Percentiles rank a stretch among this genome's conserved stretches.
These are phyloP conservation scores for Globisporangium spinosum DNA, from an alignment of 352 stramenopile species.

Conservation along the genomic window DNA sequence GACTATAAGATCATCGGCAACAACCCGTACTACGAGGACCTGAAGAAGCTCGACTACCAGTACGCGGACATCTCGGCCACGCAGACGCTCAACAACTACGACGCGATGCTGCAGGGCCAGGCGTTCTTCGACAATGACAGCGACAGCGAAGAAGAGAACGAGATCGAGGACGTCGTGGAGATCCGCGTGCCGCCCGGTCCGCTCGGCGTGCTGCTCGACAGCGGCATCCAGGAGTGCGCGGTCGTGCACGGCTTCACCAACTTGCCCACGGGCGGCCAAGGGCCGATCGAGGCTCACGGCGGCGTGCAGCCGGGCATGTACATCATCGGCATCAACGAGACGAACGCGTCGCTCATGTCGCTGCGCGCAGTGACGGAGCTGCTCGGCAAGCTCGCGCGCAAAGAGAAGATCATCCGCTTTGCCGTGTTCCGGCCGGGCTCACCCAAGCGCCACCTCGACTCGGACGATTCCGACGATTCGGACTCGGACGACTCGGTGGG, in stretches of 20 bases:
- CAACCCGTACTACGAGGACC: conserved; percentile 70
- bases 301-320: conserved; percentile 76
- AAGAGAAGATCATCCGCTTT: conserved; percentile 81
- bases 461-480: conserved; percentile 37
- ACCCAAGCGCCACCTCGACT: conserved; percentile 36
- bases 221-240: conserved; percentile 70
- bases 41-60: conserved; percentile 68
- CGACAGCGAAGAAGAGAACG: conserved; percentile 73
- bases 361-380: conserved; percentile 65
- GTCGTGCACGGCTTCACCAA: conserved; percentile 82
- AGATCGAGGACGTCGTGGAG: conserved; percentile 75
- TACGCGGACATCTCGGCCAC: conserved; percentile 61
- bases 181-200: conserved; percentile 67
- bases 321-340: conserved; percentile 87
- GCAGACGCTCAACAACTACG: conserved; percentile 34
- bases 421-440: conserved; percentile 62
- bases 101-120: conserved; percentile 64
- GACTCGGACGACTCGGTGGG: conserved; percentile 47
- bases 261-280: conserved; percentile 50
- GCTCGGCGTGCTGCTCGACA: conserved; percentile 72
- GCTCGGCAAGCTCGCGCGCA: conserved; percentile 65
- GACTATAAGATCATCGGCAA: conserved; percentile 78
- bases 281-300: conserved; percentile 59
- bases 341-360: conserved; percentile 80
- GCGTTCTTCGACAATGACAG: conserved; percentile 83